Base-by-base conservation (phyloP, 306 rosid genomes). In the Aeschynomene evenia region DNA sequence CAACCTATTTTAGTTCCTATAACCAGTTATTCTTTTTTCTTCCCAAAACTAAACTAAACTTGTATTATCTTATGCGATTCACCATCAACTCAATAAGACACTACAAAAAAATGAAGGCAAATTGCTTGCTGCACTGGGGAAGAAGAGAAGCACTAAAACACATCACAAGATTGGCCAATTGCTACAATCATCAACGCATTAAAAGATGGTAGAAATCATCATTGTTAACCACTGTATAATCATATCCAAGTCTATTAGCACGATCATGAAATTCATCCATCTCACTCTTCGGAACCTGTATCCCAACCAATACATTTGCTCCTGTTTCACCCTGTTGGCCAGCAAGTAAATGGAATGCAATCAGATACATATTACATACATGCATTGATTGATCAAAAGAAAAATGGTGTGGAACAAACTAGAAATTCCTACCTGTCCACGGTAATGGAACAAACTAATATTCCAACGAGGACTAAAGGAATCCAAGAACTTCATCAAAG, bases 391-490 rank as follows among this genome's bases (percentile, higher is more conserved):
- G 53, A 15, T 59, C 62, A 59, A 48, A n/a, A 58, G 12, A 63
- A 45, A 33, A 34, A 33, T 10, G 12, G 21, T 68, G 42, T 28
- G 19, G 18, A 26, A 23, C n/a, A n/a, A 46, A 65, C 16, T 26
- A 43, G 46, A 46, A 54, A 64, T 66, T 46, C 79, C 6, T 18
- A 94, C 99, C 96, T 87, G 71, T 9, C 77, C 92, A 51, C 96
- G 95, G 37, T 95, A 91, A 73, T 91, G 96, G 82, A 95, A 91
- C 81, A 89, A 75, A 82, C 85, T 85, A 68, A 95, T 95, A 81
- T 95, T 87, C 97, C 99, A 94, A 52, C 91, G 92, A 1, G 97
- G 99, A 80, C 97, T 87, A 55, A 95, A 84, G 31, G 87, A 61
- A 24, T 91, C 96, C 77, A 95, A 87, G 76, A 95, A 95, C 74